Percentiles rank a stretch among this genome's conserved stretches.
Evolutionary conservation across 169 alveolate genomes (phyloP).

Genomic region (Plasmodium coatneyi): DNA sequence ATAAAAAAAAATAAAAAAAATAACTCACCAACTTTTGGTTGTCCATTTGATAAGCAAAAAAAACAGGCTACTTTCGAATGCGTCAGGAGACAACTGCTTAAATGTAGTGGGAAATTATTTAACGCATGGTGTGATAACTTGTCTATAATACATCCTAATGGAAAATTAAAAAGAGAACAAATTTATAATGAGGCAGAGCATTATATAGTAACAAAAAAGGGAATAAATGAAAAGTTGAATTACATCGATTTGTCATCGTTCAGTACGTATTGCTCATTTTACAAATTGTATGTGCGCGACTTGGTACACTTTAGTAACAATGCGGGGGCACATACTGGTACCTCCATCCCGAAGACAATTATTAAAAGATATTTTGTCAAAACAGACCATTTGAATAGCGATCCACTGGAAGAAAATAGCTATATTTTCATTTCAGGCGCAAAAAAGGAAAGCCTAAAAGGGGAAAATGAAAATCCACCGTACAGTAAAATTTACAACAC

Average conservation of each 20-base stretch:
- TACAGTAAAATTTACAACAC: conserved; percentile 1
- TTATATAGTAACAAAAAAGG: conserved; percentile 2
- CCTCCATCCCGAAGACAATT: neutral
- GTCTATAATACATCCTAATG: conserved; percentile 30
- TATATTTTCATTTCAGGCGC: conserved; percentile 53
- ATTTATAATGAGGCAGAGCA: conserved; percentile 21
- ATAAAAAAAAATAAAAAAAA: neutral
- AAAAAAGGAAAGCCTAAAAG: conserved; percentile 37
- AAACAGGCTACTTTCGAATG: conserved; percentile 53
- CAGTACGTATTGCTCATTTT: conserved; percentile 64
- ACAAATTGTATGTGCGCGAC: conserved; percentile 49
- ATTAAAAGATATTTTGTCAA: conserved; percentile 62
- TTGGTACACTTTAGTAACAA: conserved; percentile 4
- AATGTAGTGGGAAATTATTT: conserved; percentile 54
- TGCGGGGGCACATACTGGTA: neutral
- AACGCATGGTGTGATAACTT: conserved; percentile 37
- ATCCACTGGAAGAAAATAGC: conserved; percentile 59
- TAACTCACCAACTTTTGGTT: neutral
- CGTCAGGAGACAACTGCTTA: conserved; percentile 28
- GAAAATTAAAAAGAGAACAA: conserved; percentile 37
- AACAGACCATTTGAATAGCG: conserved; percentile 74
- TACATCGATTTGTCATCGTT: conserved; percentile 58
- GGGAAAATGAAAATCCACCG: neutral
- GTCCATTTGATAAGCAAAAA: conserved; percentile 13
- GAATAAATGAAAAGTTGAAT: conserved; percentile 20